Base-by-base conservation (phyloP, 495 filamentous ascomycete genomes). In the Penicillium angulare region DNA sequence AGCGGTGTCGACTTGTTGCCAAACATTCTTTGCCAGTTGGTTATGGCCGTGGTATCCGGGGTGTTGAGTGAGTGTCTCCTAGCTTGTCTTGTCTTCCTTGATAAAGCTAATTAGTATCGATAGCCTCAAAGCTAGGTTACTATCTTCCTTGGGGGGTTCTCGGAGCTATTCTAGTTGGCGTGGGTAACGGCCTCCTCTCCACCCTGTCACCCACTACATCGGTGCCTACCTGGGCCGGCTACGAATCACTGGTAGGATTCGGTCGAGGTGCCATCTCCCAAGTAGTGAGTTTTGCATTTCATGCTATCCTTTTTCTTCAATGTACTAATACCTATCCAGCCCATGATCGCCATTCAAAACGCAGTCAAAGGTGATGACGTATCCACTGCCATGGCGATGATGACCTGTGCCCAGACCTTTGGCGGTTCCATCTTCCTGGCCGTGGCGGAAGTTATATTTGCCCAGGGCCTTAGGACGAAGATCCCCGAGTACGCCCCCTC, bases 311-410 rank as follows among this genome's bases (percentile, higher is more conserved):
- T n/a, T 13, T 34, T 34, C 13, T 34, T 34, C 32, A 34, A 34
- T 34, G n/a, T 34, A 34, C 32, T 34, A 3, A n/a, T 15, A 20
- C 6, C 20, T 20, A 32, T 26, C 22, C 33, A 75, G 65, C 60
- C 76, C 9, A 50, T 83, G 18, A 67, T 85, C 24, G 75, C 82
- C 9, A 67, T 79, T n/a, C 83, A 86, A 63, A 77, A 75, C 55
- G 51, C 56, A 13, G 63, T 82, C 20, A 64, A 72, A 5, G 55
- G 65, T n/a, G 55, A 59, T 9, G 67, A 80, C 48, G 65, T 78
- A 26, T 67, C 80, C 23, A 62, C 77, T 16, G 76, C 68, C 18
- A 78, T 77, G 53, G 64, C 79, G 2, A 63, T 80, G 40, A 56
- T 79, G 31, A 68, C 73, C 29, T 80, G 82, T 60, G 66, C 64